Evolutionary conservation across 768 basidiomycete genomes (phyloP).

Genomic region (Trametes coccinea): DNA sequence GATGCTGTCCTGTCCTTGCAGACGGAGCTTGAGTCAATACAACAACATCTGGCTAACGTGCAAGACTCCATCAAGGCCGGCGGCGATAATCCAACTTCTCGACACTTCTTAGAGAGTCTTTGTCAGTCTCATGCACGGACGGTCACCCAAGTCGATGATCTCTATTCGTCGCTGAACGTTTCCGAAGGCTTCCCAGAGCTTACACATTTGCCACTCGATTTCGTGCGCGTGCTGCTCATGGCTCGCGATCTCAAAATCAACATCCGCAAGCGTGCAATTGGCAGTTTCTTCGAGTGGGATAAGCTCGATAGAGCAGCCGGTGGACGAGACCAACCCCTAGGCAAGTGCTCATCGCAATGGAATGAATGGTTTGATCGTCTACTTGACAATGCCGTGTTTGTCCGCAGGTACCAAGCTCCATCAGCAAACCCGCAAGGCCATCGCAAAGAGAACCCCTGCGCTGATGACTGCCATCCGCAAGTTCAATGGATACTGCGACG

Average conservation of each 20-base stretch:
- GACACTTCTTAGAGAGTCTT: constrained; percentile 9
- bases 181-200: constrained; percentile 37
- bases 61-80: not conserved
- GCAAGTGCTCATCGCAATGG: constrained; percentile 23
- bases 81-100: not conserved
- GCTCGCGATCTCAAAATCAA: constrained; percentile 42
- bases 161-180: constrained; percentile 40
- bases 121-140: constrained; percentile 21
- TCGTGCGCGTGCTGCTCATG: constrained; percentile 35
- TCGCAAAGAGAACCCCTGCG: constrained; percentile 34
- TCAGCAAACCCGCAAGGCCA: constrained; percentile 35
- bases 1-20: constrained; percentile 35
- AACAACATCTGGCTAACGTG: constrained; percentile 22
- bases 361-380: too few species aligned
- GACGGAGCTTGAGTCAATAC: constrained; percentile 29
- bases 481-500: constrained; percentile 31
- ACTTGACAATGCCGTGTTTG: too few species aligned
- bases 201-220: constrained; percentile 30
- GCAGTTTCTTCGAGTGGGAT: constrained; percentile 41
- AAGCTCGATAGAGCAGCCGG: constrained; percentile 35
- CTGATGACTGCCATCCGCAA: constrained; percentile 34
- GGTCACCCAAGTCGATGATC: constrained; percentile 28
- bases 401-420: constrained; percentile 35
- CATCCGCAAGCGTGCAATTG: constrained; percentile 36
- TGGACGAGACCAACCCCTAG: constrained; percentile 34